Conservation (phyloP, 345 rosid genomes). For the Populus ilicifolia region DNA sequence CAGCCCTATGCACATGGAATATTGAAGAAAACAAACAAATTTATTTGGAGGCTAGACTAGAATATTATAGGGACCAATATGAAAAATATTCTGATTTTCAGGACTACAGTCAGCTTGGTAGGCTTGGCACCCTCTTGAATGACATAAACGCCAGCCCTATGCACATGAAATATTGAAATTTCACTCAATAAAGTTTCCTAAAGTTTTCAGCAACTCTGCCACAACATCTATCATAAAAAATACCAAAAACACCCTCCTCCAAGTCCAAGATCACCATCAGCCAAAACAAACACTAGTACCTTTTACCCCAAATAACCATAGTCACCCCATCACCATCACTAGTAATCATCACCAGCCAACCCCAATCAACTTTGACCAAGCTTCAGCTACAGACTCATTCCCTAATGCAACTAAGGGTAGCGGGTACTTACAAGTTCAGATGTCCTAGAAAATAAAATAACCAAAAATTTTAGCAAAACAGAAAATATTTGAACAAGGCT, state of each 20-base stretch:
- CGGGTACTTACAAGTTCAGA: not conserved
- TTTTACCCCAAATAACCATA: not conserved
- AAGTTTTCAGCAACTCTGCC: not conserved
- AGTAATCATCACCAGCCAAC: not conserved
- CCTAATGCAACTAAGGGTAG: not conserved
- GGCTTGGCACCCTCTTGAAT: not conserved
- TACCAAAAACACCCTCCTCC: conserved; percentile 1
- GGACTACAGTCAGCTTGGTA: not conserved
- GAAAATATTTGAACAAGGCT: not conserved
- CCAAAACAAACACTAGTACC: not conserved
- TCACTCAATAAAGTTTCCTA: not conserved
- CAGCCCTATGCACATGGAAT: not conserved
- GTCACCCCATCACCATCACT: not conserved
- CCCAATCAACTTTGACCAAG: not conserved
- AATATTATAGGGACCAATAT: not conserved
- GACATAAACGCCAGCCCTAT: not conserved
- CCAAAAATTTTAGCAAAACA: conserved; percentile 1
- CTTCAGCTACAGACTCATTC: not conserved
- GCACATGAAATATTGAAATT: not conserved
- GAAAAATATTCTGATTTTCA: not conserved
- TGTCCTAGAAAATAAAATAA: not conserved
- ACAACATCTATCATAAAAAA: not conserved
- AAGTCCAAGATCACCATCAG: not conserved
- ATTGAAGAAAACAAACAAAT: not conserved
- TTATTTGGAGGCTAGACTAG: not conserved